Percentiles rank a stretch among this genome's conserved stretches.
These are phyloP conservation scores for Penicillium pulvis DNA, from an alignment of 495 filamentous ascomycete species.

Conservation along the genomic window DNA sequence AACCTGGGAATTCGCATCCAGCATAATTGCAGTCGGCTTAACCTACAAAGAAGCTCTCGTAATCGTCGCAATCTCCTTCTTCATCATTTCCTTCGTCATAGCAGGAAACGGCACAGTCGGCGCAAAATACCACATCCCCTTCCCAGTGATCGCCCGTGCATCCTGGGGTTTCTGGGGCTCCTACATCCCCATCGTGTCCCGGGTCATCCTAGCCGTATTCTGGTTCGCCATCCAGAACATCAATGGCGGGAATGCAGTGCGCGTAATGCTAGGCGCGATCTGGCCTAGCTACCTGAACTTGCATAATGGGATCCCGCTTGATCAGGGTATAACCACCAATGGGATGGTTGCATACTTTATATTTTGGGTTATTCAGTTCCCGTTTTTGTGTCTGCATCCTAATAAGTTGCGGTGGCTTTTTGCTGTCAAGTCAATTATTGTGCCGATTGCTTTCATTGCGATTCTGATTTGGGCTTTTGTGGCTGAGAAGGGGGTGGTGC, in stretches of 20 bases:
- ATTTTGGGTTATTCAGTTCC: conserved; percentile 51
- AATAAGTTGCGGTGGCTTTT: conserved; percentile 50
- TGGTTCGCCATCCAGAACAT: conserved; percentile 73
- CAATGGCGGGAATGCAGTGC: conserved; percentile 65
- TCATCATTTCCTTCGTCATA: conserved; percentile 64
- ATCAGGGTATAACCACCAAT: conserved; percentile 64
- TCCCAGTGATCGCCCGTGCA: conserved; percentile 67
- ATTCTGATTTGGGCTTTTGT: conserved; percentile 54
- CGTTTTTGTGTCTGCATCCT: conserved; percentile 50
- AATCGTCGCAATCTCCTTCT: conserved; percentile 62
- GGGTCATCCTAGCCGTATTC: conserved; percentile 69
- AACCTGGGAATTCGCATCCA: conserved; percentile 63
- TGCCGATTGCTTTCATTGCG: conserved; percentile 49
- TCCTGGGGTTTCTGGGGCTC: conserved; percentile 71
- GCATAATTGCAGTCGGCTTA: conserved; percentile 64
- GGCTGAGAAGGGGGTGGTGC: conserved; percentile 33
- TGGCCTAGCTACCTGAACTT: conserved; percentile 63
- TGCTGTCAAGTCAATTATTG: conserved; percentile 44
- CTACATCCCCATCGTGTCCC: conserved; percentile 67
- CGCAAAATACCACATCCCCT: conserved; percentile 64
- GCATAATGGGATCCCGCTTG: conserved; percentile 55
- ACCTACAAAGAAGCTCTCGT: conserved; percentile 62
- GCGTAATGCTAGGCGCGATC: conserved; percentile 68
- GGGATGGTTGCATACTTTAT: conserved; percentile 67
- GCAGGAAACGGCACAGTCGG: conserved; percentile 65